Conservation (phyloP, 352 stramenopile genomes). For the Pythium grandisporangium region DNA sequence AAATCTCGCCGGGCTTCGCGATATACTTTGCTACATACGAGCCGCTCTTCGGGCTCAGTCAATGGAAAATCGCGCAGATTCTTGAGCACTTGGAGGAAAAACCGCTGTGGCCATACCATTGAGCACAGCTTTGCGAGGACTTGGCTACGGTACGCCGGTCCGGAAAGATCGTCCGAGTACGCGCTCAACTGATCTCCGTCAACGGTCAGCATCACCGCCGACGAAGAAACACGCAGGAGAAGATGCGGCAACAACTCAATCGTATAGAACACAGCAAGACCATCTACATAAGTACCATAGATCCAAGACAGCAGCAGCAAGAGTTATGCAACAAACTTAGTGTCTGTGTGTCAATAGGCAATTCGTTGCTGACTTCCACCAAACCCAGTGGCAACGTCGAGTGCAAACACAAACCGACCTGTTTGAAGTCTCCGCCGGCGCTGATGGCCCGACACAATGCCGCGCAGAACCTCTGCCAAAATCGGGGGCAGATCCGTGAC, state of each 20-base stretch:
- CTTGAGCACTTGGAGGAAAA: constrained; percentile 43
- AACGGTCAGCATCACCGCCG: constrained; percentile 15
- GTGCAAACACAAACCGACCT: no score
- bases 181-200: constrained; percentile 6
- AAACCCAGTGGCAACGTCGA: no score
- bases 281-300: constrained; percentile 7
- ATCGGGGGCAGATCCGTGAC: constrained; percentile 14
- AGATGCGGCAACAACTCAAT: constrained; percentile 37
- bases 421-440: background rate
- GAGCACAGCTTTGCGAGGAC: constrained; percentile 22
- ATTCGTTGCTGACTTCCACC: no score
- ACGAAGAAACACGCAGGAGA: constrained; percentile 21
- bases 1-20: constrained; percentile 23
- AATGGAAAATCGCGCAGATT: constrained; percentile 32
- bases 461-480: constrained; percentile 24
- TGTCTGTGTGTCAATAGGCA: no score
- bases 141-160: constrained; percentile 17
- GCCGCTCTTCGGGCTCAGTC: constrained; percentile 17
- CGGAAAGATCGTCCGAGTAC: constrained; percentile 12
- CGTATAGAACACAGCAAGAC: constrained; percentile 22
- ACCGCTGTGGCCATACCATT: constrained; percentile 26
- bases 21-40: constrained; percentile 32
- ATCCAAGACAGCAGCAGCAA: background rate
- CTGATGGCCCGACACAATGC: constrained; percentile 12
- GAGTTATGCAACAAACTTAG: no score